phyloP scores from a whole-genome alignment of 352 stramenopile genomes.

The Phytophthora cryptogea region DNA sequence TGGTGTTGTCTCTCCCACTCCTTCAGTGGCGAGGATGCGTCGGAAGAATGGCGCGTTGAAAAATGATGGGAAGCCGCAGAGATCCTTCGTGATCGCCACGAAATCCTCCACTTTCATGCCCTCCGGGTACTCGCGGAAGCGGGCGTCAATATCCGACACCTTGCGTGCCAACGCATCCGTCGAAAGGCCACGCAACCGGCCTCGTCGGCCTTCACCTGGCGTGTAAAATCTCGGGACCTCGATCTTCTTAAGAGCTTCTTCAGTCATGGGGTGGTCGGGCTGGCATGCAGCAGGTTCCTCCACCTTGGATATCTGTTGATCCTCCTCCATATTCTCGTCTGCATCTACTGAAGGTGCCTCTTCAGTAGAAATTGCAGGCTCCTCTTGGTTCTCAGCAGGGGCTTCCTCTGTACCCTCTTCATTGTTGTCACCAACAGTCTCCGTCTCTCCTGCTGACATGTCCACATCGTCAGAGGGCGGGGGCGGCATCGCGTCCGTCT shows the following conservation, averaged over 20 bases:
- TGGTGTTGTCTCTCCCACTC: conserved; percentile 24
- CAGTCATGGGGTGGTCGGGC: conserved; percentile 40
- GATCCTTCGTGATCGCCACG: conserved; percentile 96
- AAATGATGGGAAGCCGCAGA: conserved; percentile 98
- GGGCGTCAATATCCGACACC: conserved; percentile 72
- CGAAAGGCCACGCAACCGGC: conserved; percentile 61
- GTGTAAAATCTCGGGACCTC: conserved; percentile 78
- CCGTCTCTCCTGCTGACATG: conserved; percentile 36
- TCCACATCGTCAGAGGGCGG: conserved; percentile 49
- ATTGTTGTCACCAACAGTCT: conserved; percentile 17
- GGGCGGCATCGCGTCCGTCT: conserved; percentile 5
- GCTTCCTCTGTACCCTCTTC: conserved; percentile 13
- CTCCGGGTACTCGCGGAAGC: conserved; percentile 78
- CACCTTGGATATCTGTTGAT: conserved; percentile 13
- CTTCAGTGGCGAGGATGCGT: conserved; percentile 71
- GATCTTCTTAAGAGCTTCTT: conserved; percentile 24
- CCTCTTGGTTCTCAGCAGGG: conserved; percentile 17
- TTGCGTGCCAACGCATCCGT: conserved; percentile 70
- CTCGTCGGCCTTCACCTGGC: conserved; percentile 63
- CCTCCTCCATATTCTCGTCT: conserved; percentile 36
- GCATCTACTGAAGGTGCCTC: conserved; percentile 10
- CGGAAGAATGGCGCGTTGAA: conserved; percentile 97
- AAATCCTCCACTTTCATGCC: conserved; percentile 89
- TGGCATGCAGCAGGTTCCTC: conserved; percentile 15
- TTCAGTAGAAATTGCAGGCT: conserved; percentile 2